Evolutionary conservation across 305 asterid genomes (phyloP).

Genomic region (Fraxinus albicans): DNA sequence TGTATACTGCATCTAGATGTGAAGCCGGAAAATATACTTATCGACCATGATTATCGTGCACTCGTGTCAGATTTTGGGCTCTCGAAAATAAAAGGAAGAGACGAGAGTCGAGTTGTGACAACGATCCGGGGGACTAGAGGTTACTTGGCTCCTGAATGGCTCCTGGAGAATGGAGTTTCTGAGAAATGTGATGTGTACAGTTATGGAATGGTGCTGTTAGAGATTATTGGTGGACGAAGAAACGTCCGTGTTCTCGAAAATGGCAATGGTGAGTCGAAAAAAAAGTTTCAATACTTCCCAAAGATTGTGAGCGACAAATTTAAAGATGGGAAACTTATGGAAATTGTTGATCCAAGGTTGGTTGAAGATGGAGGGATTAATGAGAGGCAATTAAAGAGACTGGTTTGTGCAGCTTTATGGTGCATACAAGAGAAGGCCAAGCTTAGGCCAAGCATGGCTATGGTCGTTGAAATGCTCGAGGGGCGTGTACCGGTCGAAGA

Average conservation of each 20-base stretch:
- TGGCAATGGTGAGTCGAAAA: slow-evolving; percentile 27
- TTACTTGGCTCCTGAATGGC: slow-evolving; percentile 90
- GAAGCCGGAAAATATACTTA: slow-evolving; percentile 73
- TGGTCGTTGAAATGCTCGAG: slow-evolving; percentile 76
- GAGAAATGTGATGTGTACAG: slow-evolving; percentile 78
- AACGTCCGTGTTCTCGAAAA: slow-evolving; percentile 37
- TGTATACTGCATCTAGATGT: slow-evolving; percentile 75
- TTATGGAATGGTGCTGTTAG: slow-evolving; percentile 73
- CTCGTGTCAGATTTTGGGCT: slow-evolving; percentile 73
- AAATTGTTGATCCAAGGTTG: slow-evolving; percentile 61
- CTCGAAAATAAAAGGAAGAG: slow-evolving; percentile 69
- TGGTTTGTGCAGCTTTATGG: slow-evolving; percentile 66
- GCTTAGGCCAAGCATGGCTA: slow-evolving; percentile 65
- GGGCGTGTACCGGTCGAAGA: slow-evolving; percentile 53
- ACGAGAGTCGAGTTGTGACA: slow-evolving; percentile 67
- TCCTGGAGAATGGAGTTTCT: slow-evolving; percentile 63
- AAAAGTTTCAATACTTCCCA: slow-evolving; percentile 56
- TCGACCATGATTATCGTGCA: slow-evolving; percentile 54
- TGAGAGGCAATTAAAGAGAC: slow-evolving; percentile 44
- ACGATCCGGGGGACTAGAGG: slow-evolving; percentile 74
- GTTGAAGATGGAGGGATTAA: slow-evolving; percentile 29
- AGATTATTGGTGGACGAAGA: slow-evolving; percentile 69
- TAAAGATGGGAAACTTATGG: slow-evolving; percentile 59
- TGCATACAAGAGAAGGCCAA: slow-evolving; percentile 72
- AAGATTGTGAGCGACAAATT: slow-evolving; percentile 57